phyloP scores from a whole-genome alignment of 805 yeast species.

The Saccharomycopsis synnaedendra region DNA sequence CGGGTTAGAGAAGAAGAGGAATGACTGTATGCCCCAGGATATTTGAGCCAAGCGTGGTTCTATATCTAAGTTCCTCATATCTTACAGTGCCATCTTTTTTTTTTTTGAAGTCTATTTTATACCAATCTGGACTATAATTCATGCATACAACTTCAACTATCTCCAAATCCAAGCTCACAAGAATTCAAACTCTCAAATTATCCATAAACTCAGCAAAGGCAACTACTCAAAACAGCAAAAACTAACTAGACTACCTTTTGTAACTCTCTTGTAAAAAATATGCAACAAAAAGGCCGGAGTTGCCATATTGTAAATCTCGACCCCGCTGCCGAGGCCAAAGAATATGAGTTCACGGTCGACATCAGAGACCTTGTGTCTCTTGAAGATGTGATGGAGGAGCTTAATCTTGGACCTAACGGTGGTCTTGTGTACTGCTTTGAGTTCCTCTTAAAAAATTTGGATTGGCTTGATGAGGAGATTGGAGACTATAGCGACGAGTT shows the following conservation, averaged over 20 bases:
- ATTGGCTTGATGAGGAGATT: slow-evolving; percentile 95
- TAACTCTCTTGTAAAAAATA: slow-evolving; percentile 72
- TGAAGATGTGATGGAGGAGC: slow-evolving; percentile 68
- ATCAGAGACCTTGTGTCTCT: slow-evolving; percentile 66
- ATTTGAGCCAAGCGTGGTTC: not conserved
- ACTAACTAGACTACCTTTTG: slow-evolving; percentile 63
- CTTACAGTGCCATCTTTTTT: not conserved
- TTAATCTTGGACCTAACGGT: slow-evolving; percentile 74
- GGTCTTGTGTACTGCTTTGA: slow-evolving; percentile 91
- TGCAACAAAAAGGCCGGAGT: slow-evolving; percentile 83
- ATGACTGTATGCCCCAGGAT: not conserved
- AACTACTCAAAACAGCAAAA: not conserved
- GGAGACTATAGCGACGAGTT: slow-evolving; percentile 95
- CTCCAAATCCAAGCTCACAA: no score
- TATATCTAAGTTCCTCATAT: not conserved
- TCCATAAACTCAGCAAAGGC: not conserved
- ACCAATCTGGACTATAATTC: not conserved
- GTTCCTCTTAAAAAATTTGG: slow-evolving; percentile 76
- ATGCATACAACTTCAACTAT: no score
- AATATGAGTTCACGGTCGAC: slow-evolving; percentile 67
- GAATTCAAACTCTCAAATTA: no score
- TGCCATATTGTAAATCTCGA: slow-evolving; percentile 94
- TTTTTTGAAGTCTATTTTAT: not conserved
- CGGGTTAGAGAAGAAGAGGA: no score
- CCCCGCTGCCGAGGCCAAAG: slow-evolving; percentile 72